phyloP scores from a whole-genome alignment of 345 rosid genomes.

The Draba incana region DNA sequence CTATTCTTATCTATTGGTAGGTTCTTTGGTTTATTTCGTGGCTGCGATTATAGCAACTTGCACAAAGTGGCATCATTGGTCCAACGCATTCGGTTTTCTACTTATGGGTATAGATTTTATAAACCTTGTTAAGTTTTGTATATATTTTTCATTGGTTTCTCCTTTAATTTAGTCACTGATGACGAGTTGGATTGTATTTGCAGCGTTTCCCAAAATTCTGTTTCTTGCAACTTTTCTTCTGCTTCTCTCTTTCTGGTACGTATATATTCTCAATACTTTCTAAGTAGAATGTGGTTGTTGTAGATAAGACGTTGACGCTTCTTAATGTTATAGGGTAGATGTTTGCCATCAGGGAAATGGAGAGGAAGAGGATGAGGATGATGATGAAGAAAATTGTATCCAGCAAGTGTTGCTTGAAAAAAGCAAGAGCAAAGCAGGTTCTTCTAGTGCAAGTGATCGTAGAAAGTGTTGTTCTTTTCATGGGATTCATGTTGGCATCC shows the following conservation, averaged over 20 bases:
- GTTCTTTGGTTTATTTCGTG: constrained; percentile 42
- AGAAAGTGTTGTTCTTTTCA: constrained; percentile 56
- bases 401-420: constrained; percentile 55
- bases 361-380: constrained; percentile 44
- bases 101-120: constrained; percentile 37
- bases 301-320: constrained; percentile 19
- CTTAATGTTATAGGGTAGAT: constrained; percentile 62
- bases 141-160: background rate
- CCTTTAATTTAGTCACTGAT: constrained; percentile 6
- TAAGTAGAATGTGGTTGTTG: background rate
- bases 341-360: constrained; percentile 77
- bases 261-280: constrained; percentile 17
- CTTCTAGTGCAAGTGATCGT: constrained; percentile 40
- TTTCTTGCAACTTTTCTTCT: constrained; percentile 64
- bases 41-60: constrained; percentile 43
- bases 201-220: constrained; percentile 66
- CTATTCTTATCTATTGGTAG: constrained; percentile 25
- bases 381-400: constrained; percentile 48
- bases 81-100: constrained; percentile 41
- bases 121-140: background rate
- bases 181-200: constrained; percentile 28
- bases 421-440: constrained; percentile 42
- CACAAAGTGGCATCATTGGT: constrained; percentile 48
- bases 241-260: constrained; percentile 68
- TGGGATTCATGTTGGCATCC: constrained; percentile 54